These are phyloP conservation scores for Metschnikowia hibisci DNA, from an alignment of 805 yeast genomes.

Conservation along the genomic window DNA sequence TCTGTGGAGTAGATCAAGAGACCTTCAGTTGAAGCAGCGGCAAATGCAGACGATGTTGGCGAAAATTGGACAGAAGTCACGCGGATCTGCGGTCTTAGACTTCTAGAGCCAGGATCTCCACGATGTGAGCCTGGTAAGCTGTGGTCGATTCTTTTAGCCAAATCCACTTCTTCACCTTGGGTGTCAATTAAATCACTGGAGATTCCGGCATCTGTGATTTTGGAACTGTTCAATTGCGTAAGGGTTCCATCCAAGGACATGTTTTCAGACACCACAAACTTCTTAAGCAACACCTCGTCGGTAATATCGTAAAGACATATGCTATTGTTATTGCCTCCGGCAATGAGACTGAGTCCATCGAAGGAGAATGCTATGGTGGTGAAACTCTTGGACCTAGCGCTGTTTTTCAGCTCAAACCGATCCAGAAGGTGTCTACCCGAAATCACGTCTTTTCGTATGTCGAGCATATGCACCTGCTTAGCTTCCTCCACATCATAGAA, in stretches of 20 bases:
- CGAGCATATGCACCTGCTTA: conserved; percentile 76
- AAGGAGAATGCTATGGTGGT: conserved; percentile 78
- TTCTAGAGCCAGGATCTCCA: conserved; percentile 70
- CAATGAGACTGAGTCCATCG: conserved; percentile 83
- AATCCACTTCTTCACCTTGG: conserved; percentile 80
- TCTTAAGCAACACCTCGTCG: conserved; percentile 78
- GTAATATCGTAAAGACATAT: conserved; percentile 88
- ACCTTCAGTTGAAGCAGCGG: conserved; percentile 96
- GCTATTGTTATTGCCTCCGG: conserved; percentile 90
- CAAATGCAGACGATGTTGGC: conserved; percentile 86
- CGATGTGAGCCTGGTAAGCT: conserved; percentile 84
- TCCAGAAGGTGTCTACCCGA: conserved; percentile 83
- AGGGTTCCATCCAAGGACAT: conserved; percentile 89
- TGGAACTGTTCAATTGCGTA: conserved; percentile 70
- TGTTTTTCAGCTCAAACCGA: conserved; percentile 73
- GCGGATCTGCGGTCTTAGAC: conserved; percentile 75
- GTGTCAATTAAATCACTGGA: conserved; percentile 76
- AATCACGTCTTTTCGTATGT: conserved; percentile 80
- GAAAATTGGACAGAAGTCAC: conserved; percentile 77
- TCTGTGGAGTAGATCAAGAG: conserved; percentile 78
- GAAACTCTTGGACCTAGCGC: conserved; percentile 81
- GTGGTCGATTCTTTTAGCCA: conserved; percentile 73
- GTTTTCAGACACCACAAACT: conserved; percentile 82
- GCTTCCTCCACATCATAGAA: conserved; percentile 83
- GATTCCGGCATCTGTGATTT: conserved; percentile 79